Conservation (phyloP, 257 asterid species). For the Petunia axillaris region DNA sequence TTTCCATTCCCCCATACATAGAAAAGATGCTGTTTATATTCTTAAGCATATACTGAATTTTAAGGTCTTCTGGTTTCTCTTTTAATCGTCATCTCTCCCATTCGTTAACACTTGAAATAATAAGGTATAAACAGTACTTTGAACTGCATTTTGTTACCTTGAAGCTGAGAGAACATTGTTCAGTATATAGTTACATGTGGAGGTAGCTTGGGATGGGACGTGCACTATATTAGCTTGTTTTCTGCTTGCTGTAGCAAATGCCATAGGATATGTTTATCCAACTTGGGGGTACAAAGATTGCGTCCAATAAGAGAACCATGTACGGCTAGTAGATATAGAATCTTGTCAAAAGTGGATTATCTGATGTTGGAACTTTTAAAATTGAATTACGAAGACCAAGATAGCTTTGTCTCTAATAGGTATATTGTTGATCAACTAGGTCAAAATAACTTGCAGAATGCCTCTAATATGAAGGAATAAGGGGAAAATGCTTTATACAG, state of each 20-base stretch:
- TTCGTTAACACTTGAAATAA: neutral
- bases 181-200: neutral
- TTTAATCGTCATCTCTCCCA: neutral
- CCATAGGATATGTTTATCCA: neutral
- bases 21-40: no score
- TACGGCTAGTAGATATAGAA: neutral
- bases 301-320: neutral
- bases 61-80: neutral
- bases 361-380: neutral
- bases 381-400: neutral
- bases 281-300: neutral
- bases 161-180: neutral
- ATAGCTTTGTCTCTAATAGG: neutral
- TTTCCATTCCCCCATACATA: neutral
- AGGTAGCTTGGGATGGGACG: neutral
- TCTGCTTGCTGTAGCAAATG: neutral
- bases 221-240: neutral
- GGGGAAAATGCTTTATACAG: neutral
- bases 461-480: conserved; percentile 9
- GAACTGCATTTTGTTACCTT: neutral
- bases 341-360: neutral
- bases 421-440: neutral
- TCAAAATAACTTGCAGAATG: conserved; percentile 6
- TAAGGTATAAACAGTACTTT: neutral
- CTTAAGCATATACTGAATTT: neutral